phyloP scores from a whole-genome alignment of 169 alveolate genomes.

The Eimeria sp. region DNA sequence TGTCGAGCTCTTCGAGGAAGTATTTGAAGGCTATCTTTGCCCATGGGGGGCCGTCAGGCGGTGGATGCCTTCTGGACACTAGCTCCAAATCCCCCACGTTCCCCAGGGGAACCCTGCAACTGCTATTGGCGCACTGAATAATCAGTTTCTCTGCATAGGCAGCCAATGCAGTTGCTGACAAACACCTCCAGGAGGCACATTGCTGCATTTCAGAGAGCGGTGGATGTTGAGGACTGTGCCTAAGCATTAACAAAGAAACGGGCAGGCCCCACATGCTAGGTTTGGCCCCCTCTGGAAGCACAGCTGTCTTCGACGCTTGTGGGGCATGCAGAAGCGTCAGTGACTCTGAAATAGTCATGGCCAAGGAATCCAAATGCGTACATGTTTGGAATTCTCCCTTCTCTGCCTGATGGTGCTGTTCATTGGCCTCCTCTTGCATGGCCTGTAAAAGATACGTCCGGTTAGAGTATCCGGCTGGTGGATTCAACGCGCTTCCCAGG shows the following conservation, averaged over 20 bases:
- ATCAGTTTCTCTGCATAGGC: conserved; percentile 12
- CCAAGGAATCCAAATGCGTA: background rate
- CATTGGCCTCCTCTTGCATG: background rate
- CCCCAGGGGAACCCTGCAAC: conserved; percentile 69
- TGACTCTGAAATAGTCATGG: background rate
- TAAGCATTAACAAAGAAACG: conserved; percentile 35
- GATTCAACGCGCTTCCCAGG: background rate
- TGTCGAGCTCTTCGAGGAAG: conserved; percentile 39
- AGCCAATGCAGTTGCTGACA: background rate
- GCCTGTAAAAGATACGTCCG: background rate
- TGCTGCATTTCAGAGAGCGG: background rate
- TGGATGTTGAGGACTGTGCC: conserved; percentile 1
- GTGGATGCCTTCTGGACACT: conserved; percentile 27
- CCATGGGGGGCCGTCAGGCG: conserved; percentile 39
- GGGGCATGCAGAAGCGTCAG: conserved; percentile 32
- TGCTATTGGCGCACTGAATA: conserved; percentile 61
- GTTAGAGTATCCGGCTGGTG: background rate
- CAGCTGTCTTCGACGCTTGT: conserved; percentile 30
- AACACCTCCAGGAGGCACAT: background rate
- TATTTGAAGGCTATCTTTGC: conserved; percentile 44
- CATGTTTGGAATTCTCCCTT: background rate
- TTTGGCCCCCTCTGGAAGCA: conserved; percentile 51
- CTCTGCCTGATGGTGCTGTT: background rate
- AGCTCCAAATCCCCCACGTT: conserved; percentile 33
- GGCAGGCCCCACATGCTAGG: conserved; percentile 77